A percentile compares a stretch with the other conserved stretches of the same genome.
These are phyloP conservation scores for Cordyceps fumosorosea DNA, from an alignment of 2,329 filamentous ascomycete genomes.

Conservation along the genomic window DNA sequence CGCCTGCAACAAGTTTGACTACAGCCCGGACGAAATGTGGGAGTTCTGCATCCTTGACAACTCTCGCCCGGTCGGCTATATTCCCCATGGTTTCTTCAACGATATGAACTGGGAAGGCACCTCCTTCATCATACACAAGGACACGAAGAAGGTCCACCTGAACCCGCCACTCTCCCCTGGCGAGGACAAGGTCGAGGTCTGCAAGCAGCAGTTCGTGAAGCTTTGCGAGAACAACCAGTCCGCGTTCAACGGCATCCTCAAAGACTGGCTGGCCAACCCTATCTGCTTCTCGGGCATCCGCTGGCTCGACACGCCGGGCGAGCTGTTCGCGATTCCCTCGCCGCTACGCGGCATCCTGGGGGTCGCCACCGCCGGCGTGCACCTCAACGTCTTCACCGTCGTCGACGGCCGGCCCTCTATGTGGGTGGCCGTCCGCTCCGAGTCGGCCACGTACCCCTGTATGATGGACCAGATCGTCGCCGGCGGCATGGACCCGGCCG, in stretches of 20 bases:
- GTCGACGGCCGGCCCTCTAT: neutral
- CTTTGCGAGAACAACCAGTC: constrained; percentile 23
- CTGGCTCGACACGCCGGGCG: constrained; percentile 15
- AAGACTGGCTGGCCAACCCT: constrained; percentile 20
- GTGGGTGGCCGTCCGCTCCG: constrained; percentile 29
- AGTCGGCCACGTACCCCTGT: constrained; percentile 25
- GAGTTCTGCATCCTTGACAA: constrained; percentile 20
- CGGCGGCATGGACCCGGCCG: constrained; percentile 27
- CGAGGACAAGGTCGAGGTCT: constrained; percentile 16
- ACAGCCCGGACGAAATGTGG: constrained; percentile 17
- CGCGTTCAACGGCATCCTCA: constrained; percentile 21
- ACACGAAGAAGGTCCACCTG: constrained; percentile 18
- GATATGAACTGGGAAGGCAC: constrained; percentile 18
- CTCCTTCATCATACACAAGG: constrained; percentile 15
- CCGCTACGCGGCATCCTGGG: constrained; percentile 29
- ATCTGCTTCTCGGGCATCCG: constrained; percentile 24
- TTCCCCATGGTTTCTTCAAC: constrained; percentile 18
- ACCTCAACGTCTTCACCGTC: constrained; percentile 30
- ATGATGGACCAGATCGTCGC: constrained; percentile 33
- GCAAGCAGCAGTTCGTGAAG: constrained; percentile 17
- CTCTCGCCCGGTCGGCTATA: constrained; percentile 20
- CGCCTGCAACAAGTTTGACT: constrained; percentile 23
- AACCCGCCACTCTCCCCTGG: constrained; percentile 14
- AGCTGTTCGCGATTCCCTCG: constrained; percentile 25
- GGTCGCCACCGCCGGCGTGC: constrained; percentile 29